Percentiles rank a stretch among this genome's conserved stretches.
Evolutionary conservation across 2,329 filamentous ascomycete genomes (phyloP).

Genomic region (Westerdykella sp.): DNA sequence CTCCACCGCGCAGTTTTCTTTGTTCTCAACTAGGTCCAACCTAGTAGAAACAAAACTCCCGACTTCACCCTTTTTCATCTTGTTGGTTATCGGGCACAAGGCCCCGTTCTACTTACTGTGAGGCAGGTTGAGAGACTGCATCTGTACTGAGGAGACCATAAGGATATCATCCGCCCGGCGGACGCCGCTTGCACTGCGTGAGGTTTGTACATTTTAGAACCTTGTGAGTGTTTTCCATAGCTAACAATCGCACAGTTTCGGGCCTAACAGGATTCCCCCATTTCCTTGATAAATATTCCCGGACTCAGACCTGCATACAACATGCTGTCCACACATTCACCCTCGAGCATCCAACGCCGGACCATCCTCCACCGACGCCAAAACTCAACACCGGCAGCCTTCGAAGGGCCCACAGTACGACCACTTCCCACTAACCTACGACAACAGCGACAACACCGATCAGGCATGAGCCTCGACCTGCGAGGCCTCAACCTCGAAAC

Average conservation of each 20-base stretch:
- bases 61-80: neutral
- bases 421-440: slow-evolving; percentile 56
- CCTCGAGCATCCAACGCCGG: slow-evolving; percentile 66
- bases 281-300: slow-evolving; percentile 44
- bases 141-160: slow-evolving; percentile 41
- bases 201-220: slow-evolving; percentile 49
- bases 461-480: slow-evolving; percentile 77
- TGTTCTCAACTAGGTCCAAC: neutral
- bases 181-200: slow-evolving; percentile 76
- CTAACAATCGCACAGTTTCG: slow-evolving; percentile 36
- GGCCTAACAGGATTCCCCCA: slow-evolving; percentile 31
- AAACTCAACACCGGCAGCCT: slow-evolving; percentile 74
- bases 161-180: slow-evolving; percentile 59
- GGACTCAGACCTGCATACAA: slow-evolving; percentile 63
- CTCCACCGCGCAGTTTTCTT: neutral
- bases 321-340: slow-evolving; percentile 71
- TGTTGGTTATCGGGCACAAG: slow-evolving; percentile 5
- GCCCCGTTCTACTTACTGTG: slow-evolving; percentile 30
- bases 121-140: slow-evolving; percentile 36
- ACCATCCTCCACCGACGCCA: slow-evolving; percentile 77
- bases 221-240: slow-evolving; percentile 2
- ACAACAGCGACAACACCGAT: slow-evolving; percentile 56
- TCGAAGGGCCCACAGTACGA: slow-evolving; percentile 67
- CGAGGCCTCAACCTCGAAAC: slow-evolving; percentile 52
- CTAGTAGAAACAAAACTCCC: neutral